Base-by-base conservation (phyloP, 805 yeast species). In the Ogataea siamensis region DNA sequence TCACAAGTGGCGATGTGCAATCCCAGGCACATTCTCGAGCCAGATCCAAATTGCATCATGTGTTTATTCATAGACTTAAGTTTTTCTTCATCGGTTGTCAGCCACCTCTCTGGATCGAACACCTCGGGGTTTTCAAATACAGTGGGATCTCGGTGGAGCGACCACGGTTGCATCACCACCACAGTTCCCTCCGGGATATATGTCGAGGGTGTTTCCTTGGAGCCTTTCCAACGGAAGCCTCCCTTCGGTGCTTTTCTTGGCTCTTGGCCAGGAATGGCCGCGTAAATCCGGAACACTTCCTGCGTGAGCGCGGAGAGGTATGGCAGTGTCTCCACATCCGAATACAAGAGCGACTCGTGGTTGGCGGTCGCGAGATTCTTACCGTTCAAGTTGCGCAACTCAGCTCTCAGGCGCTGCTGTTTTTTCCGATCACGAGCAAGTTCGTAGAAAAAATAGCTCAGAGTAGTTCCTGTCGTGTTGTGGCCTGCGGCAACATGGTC, bases 401-500 rank as follows among this genome's bases (percentile, higher is more conserved):
- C 93, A 1, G 63, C 40, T 22, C 62, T 60, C 13, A 85, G 60
- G 23, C 51, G 54, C 3, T 53, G 41, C 54, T 83, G 89, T 46
- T 74, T 65, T 12, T 58, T 53, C 5, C 49, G 42, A 46, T 76
- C 63, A 40, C 76, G 62, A 2, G 85, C 78, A 24, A 81, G 53
- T 51, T 79, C 78, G 63, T 74, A 81, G 14, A 75, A 64, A 36
- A 76, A 58, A 53, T 73, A 83, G 0, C 85, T 66, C 41, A 82
- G 55, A n/a, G 80, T 77, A 5, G 77, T 69, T 0, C 83, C 86
- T 1, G 85, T 80, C 5, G 89, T 82, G 52, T 81, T 83, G 53
- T 83, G 88, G 3, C 89, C 89, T 0, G 89, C 89, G 31, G 83
- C 80, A 25, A 81, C 68, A 54, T 82, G 86, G 51, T 82, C 89